These are phyloP conservation scores for Prunella vulgaris DNA, from an alignment of 257 asterid species.

Conservation along the genomic window DNA sequence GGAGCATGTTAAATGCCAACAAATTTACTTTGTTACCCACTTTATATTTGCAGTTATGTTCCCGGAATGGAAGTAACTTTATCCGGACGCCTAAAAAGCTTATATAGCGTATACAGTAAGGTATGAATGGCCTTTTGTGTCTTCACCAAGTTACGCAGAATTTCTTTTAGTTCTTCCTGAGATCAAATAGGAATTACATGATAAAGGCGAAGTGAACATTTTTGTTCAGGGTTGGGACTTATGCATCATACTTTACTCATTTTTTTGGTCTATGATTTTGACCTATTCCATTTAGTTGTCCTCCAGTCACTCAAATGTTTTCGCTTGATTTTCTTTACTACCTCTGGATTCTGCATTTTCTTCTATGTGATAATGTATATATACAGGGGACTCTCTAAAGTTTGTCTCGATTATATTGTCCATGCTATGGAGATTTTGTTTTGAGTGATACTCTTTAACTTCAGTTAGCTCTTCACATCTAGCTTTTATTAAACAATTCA, in stretches of 20 bases:
- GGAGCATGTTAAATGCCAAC: not conserved
- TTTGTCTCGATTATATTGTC: conserved; percentile 10
- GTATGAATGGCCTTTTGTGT: conserved; percentile 34
- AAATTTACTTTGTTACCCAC: conserved; percentile 11
- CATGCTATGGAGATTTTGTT: conserved; percentile 5
- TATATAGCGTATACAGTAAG: conserved; percentile 91
- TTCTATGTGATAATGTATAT: not conserved
- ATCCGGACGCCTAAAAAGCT: conserved; percentile 85
- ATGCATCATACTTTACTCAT: not conserved
- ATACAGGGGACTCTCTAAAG: conserved; percentile 1
- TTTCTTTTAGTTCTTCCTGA: not conserved
- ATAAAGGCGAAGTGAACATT: conserved; percentile 9
- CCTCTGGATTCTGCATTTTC: not conserved
- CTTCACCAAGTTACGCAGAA: not conserved
- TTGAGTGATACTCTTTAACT: conserved; percentile 11
- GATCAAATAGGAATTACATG: conserved; percentile 13
- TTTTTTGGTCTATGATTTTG: not conserved
- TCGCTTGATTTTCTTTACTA: not conserved
- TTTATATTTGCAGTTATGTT: conserved; percentile 62
- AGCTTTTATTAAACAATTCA: conserved; percentile 15
- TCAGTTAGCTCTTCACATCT: conserved; percentile 19
- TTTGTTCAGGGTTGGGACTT: conserved; percentile 1
- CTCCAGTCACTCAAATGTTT: not conserved
- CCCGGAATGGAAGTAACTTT: conserved; percentile 98
- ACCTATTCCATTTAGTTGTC: not conserved